phyloP scores from a whole-genome alignment of 2,329 filamentous ascomycete species.

The Pyricularia pennisetigena region DNA sequence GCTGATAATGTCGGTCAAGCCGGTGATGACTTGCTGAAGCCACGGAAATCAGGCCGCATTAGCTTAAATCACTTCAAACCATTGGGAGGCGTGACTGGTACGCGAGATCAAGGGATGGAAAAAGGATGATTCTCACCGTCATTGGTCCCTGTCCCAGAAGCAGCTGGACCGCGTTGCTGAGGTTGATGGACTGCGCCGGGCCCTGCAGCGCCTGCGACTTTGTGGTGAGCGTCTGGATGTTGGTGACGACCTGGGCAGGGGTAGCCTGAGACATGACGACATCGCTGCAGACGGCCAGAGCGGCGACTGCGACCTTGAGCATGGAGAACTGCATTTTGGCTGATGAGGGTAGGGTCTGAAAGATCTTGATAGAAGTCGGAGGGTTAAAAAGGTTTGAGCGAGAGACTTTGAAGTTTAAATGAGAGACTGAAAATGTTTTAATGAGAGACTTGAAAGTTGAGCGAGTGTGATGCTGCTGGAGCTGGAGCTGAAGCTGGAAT shows the following conservation, averaged over 20 bases:
- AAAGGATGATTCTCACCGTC: conserved; percentile 14
- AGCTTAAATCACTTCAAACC: not conserved
- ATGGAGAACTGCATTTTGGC: conserved; percentile 12
- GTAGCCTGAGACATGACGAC: conserved; percentile 11
- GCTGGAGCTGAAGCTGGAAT: not conserved
- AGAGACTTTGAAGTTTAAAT: not conserved
- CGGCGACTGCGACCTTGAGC: conserved; percentile 14
- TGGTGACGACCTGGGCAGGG: conserved; percentile 11
- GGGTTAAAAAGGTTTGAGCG: not conserved
- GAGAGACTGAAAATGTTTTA: no score
- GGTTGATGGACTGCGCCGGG: conserved; percentile 16
- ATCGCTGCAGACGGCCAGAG: conserved; percentile 15
- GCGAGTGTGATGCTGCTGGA: not conserved
- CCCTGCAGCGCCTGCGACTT: conserved; percentile 17
- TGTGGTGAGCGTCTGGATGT: conserved; percentile 15
- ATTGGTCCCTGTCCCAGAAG: conserved; percentile 18
- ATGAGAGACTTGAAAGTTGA: not conserved
- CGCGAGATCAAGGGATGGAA: not conserved
- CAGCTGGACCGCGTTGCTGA: conserved; percentile 17
- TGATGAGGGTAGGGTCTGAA: not conserved
- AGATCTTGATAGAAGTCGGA: not conserved
- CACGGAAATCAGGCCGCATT: not conserved
- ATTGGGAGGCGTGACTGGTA: not conserved
- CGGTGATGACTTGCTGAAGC: conserved; percentile 16
- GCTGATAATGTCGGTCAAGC: conserved; percentile 19